Percentiles rank a stretch among this genome's conserved stretches.
Conservation (phyloP, 139 green algal genomes). For the Asterochloris sp. region DNA sequence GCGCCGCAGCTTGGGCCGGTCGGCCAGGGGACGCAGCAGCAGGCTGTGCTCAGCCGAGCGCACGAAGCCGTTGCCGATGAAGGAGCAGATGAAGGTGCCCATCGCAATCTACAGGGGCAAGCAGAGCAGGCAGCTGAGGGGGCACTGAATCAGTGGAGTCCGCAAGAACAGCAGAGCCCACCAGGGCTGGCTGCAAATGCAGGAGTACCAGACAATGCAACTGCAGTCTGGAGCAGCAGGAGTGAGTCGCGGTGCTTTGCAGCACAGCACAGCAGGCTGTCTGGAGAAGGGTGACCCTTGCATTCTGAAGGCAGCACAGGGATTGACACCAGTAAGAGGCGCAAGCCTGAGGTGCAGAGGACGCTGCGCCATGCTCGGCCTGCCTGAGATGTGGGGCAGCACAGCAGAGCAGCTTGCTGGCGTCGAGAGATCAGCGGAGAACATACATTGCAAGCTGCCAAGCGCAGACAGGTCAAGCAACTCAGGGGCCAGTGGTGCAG, state of each 20-base stretch:
- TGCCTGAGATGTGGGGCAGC: too few species aligned
- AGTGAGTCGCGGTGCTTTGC: not conserved
- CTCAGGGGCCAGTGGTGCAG: too few species aligned
- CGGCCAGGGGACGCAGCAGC: slow-evolving; percentile 24
- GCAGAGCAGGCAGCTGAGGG: not conserved
- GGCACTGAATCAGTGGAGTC: not conserved
- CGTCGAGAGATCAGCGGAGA: too few species aligned
- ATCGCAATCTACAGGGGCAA: slow-evolving; percentile 73
- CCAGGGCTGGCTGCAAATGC: not conserved
- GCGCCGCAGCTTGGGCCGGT: slow-evolving; percentile 23
- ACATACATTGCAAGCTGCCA: too few species aligned
- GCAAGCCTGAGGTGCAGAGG: too few species aligned
- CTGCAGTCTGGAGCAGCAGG: not conserved
- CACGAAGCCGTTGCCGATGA: slow-evolving; percentile 84
- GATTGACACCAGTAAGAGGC: too few species aligned
- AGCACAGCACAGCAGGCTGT: not conserved
- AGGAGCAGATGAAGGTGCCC: slow-evolving; percentile 87
- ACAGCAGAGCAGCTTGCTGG: too few species aligned
- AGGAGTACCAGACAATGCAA: not conserved
- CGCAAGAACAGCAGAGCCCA: not conserved
- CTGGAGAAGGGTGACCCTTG: not conserved
- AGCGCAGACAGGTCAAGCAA: too few species aligned
- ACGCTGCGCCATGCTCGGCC: too few species aligned
- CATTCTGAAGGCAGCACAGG: too few species aligned
- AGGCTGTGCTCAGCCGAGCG: slow-evolving; percentile 29